These are phyloP conservation scores for Beauveria caledonica DNA, from an alignment of 2,329 filamentous ascomycete genomes.

Conservation along the genomic window DNA sequence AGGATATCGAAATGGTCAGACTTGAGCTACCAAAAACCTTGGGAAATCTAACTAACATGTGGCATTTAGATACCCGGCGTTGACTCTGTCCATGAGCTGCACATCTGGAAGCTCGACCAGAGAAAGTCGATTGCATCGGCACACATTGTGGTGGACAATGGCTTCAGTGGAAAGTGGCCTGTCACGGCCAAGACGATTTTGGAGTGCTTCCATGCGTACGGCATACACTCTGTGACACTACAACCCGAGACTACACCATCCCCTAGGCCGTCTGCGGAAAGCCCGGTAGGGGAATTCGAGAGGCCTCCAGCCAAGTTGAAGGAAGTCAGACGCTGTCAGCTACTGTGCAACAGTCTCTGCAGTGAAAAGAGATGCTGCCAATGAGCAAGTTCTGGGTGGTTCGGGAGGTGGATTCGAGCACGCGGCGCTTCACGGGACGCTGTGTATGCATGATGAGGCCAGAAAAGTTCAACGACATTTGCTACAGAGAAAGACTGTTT, in stretches of 20 bases:
- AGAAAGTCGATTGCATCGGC: slow-evolving; percentile 61
- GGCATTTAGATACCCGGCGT: slow-evolving; percentile 53
- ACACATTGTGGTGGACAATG: slow-evolving; percentile 55
- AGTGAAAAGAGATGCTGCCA: slow-evolving; percentile 43
- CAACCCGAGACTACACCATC: slow-evolving; percentile 48
- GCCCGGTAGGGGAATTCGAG: background rate
- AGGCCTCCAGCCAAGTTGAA: slow-evolving; percentile 14
- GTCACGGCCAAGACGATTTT: slow-evolving; percentile 52
- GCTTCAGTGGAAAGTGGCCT: slow-evolving; percentile 50
- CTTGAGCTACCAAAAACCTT: background rate
- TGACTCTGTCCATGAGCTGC: slow-evolving; percentile 60
- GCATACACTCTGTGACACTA: slow-evolving; percentile 62
- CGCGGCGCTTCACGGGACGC: background rate
- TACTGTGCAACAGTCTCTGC: slow-evolving; percentile 43
- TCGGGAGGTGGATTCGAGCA: background rate
- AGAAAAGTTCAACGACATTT: background rate
- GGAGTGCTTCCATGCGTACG: slow-evolving; percentile 65
- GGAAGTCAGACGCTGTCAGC: slow-evolving; percentile 33
- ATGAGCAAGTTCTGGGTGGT: background rate
- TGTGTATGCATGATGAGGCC: background rate
- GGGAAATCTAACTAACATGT: background rate
- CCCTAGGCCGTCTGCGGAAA: slow-evolving; percentile 6
- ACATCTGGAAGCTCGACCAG: slow-evolving; percentile 68
- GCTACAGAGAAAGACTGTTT: too few species aligned
- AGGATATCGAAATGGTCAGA: slow-evolving; percentile 56